Evolutionary conservation across 1,284 basidiomycete genomes (phyloP), one percentile per base, ranked within the genome.

Genomic region (Volvariella surrecta): DNA sequence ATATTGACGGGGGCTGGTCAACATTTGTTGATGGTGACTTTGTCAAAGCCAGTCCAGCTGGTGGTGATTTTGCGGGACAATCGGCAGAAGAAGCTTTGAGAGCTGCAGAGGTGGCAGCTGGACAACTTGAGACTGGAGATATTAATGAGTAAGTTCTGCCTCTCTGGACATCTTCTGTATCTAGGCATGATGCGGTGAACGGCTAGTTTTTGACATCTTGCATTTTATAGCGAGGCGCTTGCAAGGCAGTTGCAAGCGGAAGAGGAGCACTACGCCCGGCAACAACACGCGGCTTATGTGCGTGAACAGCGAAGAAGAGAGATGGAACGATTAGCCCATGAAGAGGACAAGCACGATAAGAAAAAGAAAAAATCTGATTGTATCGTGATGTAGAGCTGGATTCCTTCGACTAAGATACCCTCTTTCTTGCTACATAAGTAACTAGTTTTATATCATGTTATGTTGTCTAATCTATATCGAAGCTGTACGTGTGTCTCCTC

Each of bases 41-140:
- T 48, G 57, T 70, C 28, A 66, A 59, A n/a, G 66, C 82, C 4
- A 76, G 63, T 37, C 85, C 88, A 0, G 75, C 72, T 0, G 88
- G 87, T 0, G 89, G 89, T 0, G 86, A 90, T 55, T 85, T 81
- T 52, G 86, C 84, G 1, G 87, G 85, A 1, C 69, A 80, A 47
- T 78, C 80, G 0, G 79, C 76, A 7, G 81, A 86, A 55, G 74
- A 70, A 32, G 71, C 76, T 3, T 54, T 79, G 32, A 55, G 62
- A 30, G 64, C 57, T n/a, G 60, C 66, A 13, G 71, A 75, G 47
- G 54, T 63, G 19, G 61, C 63, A 37, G 59, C 60, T 1, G 56
- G 24, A 28, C 6, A 11, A 53, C 46, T 46, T 10, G 60, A 59
- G 3, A 46, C 56, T 44, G 55, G 56, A 50, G 60, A 65, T 40